These are phyloP conservation scores for Allomyces javanicus DNA, from an alignment of 192 early-diverging fungal species.

Conservation along the genomic window DNA sequence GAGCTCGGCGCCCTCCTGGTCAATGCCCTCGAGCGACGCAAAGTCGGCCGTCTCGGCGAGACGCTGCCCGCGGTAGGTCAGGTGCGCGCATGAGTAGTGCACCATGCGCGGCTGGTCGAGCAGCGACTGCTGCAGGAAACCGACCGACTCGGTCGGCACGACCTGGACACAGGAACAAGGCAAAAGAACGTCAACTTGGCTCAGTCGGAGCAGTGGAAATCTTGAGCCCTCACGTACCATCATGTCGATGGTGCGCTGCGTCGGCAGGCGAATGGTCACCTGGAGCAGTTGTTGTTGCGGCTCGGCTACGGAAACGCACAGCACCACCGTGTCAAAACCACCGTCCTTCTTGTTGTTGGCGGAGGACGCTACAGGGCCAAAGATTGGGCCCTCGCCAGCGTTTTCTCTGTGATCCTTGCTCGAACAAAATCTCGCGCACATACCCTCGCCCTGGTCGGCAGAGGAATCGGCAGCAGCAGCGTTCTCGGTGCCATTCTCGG, in stretches of 20 bases:
- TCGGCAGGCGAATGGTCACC: conserved; percentile 4
- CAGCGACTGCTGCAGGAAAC: conserved; percentile 70
- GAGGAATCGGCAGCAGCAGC: conserved; percentile 1
- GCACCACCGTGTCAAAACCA: neutral
- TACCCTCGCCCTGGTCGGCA: conserved; percentile 1
- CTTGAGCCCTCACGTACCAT: neutral
- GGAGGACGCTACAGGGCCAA: neutral
- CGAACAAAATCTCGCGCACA: neutral
- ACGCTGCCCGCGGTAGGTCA: conserved; percentile 46
- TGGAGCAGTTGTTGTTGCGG: neutral
- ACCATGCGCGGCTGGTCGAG: conserved; percentile 68
- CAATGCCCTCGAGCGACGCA: conserved; percentile 47
- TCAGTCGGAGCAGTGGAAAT: neutral
- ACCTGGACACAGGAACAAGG: conserved; percentile 16
- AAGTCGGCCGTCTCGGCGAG: conserved; percentile 63
- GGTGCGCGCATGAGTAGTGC: conserved; percentile 78
- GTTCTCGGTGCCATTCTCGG: conserved; percentile 6
- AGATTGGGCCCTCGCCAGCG: neutral
- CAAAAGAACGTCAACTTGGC: neutral
- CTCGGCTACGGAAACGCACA: neutral
- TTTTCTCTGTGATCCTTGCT: neutral
- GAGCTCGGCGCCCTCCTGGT: conserved; percentile 42
- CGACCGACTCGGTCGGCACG: conserved; percentile 51
- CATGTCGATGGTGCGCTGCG: conserved; percentile 14
- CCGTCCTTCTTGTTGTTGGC: neutral